Percentiles rank a stretch among this genome's conserved stretches.
These are phyloP conservation scores for Thecamonas trahens DNA, from an alignment of 78 protist genomes.

Conservation along the genomic window DNA sequence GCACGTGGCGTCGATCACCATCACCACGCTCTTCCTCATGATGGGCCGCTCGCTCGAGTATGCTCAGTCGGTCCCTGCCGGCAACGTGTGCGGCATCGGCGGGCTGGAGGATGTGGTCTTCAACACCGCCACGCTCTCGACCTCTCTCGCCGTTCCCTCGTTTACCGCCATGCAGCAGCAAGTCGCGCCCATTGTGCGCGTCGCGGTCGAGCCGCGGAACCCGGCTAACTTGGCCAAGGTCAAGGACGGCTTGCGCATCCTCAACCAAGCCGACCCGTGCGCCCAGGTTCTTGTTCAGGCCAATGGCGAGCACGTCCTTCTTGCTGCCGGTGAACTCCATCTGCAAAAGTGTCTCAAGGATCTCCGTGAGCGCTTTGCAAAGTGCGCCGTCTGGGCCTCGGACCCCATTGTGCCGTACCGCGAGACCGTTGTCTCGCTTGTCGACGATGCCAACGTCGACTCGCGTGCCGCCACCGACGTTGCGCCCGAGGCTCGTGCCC, in stretches of 20 bases:
- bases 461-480: too few species aligned
- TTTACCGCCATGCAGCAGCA: background rate
- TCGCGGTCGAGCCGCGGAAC: slow-evolving; percentile 72
- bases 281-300: slow-evolving; percentile 62
- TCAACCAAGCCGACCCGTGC: slow-evolving; percentile 86
- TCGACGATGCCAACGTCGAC: background rate
- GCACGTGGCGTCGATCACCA: background rate
- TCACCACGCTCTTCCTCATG: slow-evolving; percentile 51
- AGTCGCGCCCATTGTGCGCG: slow-evolving; percentile 77
- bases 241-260: slow-evolving; percentile 62
- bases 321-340: slow-evolving; percentile 88
- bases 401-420: slow-evolving; percentile 85
- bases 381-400: slow-evolving; percentile 20
- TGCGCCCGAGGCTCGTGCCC: too few species aligned
- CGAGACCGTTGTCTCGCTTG: slow-evolving; percentile 61
- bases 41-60: slow-evolving; percentile 84
- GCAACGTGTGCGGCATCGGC: slow-evolving; percentile 83
- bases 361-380: slow-evolving; percentile 69
- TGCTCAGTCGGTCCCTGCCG: slow-evolving; percentile 68
- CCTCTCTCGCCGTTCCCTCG: slow-evolving; percentile 39
- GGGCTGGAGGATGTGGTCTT: slow-evolving; percentile 65
- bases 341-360: slow-evolving; percentile 75
- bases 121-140: slow-evolving; percentile 73
- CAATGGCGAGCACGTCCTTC: slow-evolving; percentile 88
- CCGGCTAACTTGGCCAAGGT: slow-evolving; percentile 52